These are phyloP conservation scores for Pythium biforme DNA, from an alignment of 352 stramenopile species.

Conservation along the genomic window DNA sequence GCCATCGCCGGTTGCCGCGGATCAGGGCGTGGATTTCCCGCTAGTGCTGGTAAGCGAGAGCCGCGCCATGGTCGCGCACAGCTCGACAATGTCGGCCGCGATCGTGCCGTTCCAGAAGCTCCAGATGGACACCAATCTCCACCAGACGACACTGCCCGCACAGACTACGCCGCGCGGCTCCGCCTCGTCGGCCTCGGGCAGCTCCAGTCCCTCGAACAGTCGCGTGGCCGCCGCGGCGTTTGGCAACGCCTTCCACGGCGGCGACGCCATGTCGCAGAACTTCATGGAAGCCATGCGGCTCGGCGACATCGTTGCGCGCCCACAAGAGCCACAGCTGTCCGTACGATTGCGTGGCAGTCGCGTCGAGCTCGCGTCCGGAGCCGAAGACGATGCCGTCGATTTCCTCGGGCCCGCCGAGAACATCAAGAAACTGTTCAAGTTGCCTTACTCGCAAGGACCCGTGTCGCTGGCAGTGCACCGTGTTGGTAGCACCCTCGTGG, in stretches of 20 bases:
- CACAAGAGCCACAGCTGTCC: conserved; percentile 68
- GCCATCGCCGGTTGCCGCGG: neutral
- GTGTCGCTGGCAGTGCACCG: conserved; percentile 84
- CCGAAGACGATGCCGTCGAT: conserved; percentile 68
- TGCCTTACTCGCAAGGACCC: conserved; percentile 74
- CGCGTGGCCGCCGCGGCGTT: conserved; percentile 1
- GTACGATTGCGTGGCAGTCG: conserved; percentile 62
- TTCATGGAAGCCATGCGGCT: conserved; percentile 72
- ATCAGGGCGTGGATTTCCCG: conserved; percentile 42
- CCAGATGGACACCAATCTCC: conserved; percentile 72
- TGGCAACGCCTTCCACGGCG: conserved; percentile 19
- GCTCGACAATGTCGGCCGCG: conserved; percentile 35
- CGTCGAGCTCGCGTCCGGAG: conserved; percentile 68
- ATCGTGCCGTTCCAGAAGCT: conserved; percentile 85
- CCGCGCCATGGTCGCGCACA: conserved; percentile 5
- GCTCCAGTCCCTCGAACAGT: conserved; percentile 17
- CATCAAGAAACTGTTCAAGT: conserved; percentile 86
- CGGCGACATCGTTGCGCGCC: conserved; percentile 37
- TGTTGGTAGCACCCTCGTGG: conserved; percentile 73
- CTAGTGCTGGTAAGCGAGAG: conserved; percentile 45
- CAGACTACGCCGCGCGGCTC: neutral
- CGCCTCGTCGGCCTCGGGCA: neutral
- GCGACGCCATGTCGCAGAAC: conserved; percentile 46
- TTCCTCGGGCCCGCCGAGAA: conserved; percentile 83
- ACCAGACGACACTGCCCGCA: conserved; percentile 62